phyloP scores from a whole-genome alignment of 2,329 filamentous ascomycete genomes.

The Colletotrichum incanum region DNA sequence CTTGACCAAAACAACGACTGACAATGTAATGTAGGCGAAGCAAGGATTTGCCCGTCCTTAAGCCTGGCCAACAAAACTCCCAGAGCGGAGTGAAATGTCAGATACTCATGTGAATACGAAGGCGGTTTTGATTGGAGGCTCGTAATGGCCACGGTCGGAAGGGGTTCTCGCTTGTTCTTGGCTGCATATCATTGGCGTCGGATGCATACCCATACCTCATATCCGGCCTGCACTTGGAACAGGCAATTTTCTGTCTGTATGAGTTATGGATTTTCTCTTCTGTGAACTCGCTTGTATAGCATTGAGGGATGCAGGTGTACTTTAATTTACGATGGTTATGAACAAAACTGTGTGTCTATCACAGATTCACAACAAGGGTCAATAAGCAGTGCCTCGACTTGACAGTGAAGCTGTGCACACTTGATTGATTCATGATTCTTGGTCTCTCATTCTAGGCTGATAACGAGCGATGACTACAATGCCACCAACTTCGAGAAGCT shows the following conservation, averaged over 20 bases:
- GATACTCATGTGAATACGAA: conserved; percentile 36
- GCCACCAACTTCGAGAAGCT: background rate
- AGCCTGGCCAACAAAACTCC: background rate
- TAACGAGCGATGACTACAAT: background rate
- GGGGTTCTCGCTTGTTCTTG: conserved; percentile 35
- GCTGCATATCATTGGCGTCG: conserved; percentile 54
- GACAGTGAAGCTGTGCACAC: background rate
- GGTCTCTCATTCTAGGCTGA: background rate
- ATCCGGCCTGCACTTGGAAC: conserved; percentile 49
- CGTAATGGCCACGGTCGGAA: conserved; percentile 30
- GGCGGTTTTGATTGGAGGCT: conserved; percentile 16
- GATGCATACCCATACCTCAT: conserved; percentile 51
- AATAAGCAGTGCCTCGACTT: background rate
- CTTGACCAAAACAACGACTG: conserved; percentile 40
- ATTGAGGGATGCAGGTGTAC: conserved; percentile 30
- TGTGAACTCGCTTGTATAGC: conserved; percentile 35
- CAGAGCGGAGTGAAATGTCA: conserved; percentile 13
- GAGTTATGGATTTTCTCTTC: conserved; percentile 40
- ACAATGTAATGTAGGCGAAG: conserved; percentile 56
- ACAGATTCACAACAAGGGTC: background rate
- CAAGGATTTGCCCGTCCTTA: conserved; percentile 62
- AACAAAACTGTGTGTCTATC: background rate
- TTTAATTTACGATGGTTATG: conserved; percentile 39
- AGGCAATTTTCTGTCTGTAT: conserved; percentile 53
- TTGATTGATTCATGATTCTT: background rate